Conservation (phyloP, 768 basidiomycete genomes). For the Amyloporia xantha region DNA sequence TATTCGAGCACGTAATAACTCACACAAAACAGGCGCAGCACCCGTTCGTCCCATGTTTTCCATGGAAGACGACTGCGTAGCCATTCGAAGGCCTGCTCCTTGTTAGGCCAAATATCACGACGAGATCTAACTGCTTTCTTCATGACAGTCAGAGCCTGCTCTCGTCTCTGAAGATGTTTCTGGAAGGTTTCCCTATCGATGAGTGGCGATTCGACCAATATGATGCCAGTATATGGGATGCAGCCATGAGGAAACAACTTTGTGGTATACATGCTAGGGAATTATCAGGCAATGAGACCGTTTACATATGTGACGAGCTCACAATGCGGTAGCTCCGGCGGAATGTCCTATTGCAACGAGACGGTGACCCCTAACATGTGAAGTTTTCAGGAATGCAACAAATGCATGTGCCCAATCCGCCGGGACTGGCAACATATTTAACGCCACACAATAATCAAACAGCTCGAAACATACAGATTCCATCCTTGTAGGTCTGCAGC, state of each 20-base stretch:
- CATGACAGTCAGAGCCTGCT: constrained; percentile 15
- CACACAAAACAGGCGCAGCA: not conserved
- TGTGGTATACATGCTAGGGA: not conserved
- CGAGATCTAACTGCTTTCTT: constrained; percentile 29
- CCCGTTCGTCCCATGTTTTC: not conserved
- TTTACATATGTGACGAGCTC: not conserved
- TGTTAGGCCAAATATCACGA: constrained; percentile 47
- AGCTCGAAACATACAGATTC: too few species aligned
- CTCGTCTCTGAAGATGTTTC: not conserved
- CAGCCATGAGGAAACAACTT: not conserved
- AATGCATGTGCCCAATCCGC: not conserved
- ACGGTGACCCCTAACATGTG: not conserved
- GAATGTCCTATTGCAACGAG: not conserved
- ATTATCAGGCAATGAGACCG: not conserved
- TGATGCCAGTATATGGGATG: not conserved
- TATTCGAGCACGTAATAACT: too few species aligned
- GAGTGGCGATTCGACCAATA: not conserved
- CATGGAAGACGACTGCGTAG: not conserved
- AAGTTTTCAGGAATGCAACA: not conserved
- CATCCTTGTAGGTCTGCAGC: too few species aligned
- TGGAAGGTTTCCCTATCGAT: not conserved
- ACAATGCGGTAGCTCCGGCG: not conserved
- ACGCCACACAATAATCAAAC: too few species aligned
- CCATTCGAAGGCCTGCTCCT: constrained; percentile 39
- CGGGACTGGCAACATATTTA: too few species aligned